Evolutionary conservation across 345 rosid species (phyloP).

Genomic region (Populus deltoides): DNA sequence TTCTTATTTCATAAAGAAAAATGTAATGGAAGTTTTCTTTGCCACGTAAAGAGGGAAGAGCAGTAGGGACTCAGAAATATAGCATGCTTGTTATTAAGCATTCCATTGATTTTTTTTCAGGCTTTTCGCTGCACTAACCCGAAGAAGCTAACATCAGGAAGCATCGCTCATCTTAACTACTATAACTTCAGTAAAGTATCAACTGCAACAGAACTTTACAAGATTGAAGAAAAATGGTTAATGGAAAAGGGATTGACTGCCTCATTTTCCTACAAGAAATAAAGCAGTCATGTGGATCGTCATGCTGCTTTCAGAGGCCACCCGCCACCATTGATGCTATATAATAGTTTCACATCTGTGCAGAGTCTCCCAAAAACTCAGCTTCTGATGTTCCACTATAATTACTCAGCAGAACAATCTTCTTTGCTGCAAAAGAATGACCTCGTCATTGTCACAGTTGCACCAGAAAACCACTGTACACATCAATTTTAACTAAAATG

Average conservation of each 20-base stretch:
- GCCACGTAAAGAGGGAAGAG: neutral
- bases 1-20: neutral
- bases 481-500: neutral
- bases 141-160: slow-evolving; percentile 15
- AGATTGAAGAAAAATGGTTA: neutral
- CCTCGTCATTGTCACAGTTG: neutral
- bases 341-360: neutral
- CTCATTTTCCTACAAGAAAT: neutral
- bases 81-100: neutral
- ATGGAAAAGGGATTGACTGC: neutral
- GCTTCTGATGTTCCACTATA: slow-evolving; percentile 1
- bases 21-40: neutral
- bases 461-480: neutral
- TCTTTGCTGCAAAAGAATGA: slow-evolving; percentile 40
- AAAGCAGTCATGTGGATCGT: neutral
- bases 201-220: slow-evolving; percentile 6
- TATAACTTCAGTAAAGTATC: slow-evolving; percentile 11
- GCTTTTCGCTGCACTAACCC: slow-evolving; percentile 18
- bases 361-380: slow-evolving; percentile 2
- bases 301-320: slow-evolving; percentile 4
- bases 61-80: neutral
- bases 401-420: slow-evolving; percentile 50
- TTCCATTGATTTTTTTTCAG: slow-evolving; percentile 4
- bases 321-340: neutral
- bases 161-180: slow-evolving; percentile 8